A percentile compares a stretch with the other conserved stretches of the same genome.
Evolutionary conservation across 768 basidiomycete species (phyloP).

Genomic region (Hericium coralloides): DNA sequence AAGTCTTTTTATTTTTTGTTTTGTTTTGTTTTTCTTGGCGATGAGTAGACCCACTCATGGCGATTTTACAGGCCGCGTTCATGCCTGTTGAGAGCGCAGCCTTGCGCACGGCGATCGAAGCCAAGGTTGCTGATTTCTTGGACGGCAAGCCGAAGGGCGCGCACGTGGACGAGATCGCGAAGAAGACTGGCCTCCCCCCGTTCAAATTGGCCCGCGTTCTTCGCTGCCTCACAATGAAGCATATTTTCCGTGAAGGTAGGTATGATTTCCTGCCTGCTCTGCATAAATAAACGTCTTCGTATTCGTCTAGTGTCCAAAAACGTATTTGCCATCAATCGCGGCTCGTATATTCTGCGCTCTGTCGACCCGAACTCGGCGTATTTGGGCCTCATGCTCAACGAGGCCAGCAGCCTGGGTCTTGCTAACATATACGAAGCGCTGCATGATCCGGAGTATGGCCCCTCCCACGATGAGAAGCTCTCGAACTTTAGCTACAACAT

Average conservation of each 20-base stretch:
- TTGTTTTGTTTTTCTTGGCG: not conserved
- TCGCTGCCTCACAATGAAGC: conserved; percentile 30
- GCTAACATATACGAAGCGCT: conserved; percentile 26
- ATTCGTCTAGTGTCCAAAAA: conserved; percentile 22
- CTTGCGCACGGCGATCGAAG: conserved; percentile 25
- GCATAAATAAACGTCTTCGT: not conserved
- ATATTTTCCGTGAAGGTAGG: conserved; percentile 32
- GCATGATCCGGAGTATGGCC: conserved; percentile 22
- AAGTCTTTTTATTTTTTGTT: no score
- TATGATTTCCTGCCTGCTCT: not conserved
- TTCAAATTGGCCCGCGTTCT: conserved; percentile 31
- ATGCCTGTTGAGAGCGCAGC: conserved; percentile 16
- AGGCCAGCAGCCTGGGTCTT: conserved; percentile 14
- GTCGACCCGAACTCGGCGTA: conserved; percentile 22
- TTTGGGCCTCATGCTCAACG: conserved; percentile 13
- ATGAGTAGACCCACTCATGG: not conserved
- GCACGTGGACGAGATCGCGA: conserved; percentile 24
- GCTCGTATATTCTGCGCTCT: conserved; percentile 27
- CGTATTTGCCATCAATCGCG: conserved; percentile 34
- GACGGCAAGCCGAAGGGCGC: conserved; percentile 27
- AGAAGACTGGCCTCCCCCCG: conserved; percentile 22
- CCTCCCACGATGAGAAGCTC: conserved; percentile 8
- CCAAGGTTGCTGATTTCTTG: conserved; percentile 31
- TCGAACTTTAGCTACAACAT: conserved; percentile 7
- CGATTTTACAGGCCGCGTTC: not conserved